Conservation (phyloP, 2,329 filamentous ascomycete genomes). For the Xylaria hypoxylon region DNA sequence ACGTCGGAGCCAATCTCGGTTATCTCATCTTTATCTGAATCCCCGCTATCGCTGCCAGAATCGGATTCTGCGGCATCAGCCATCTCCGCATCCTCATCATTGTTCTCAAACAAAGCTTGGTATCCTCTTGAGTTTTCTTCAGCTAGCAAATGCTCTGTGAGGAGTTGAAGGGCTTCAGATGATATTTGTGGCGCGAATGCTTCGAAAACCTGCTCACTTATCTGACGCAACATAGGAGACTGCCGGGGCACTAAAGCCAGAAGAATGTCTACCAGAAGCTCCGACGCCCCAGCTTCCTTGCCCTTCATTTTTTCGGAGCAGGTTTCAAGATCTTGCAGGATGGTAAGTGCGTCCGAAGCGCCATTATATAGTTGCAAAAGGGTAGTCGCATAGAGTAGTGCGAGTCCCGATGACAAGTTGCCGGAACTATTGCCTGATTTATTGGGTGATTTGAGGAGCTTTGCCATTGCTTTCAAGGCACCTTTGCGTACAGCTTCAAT, state of each 20-base stretch:
- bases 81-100: conserved; percentile 70
- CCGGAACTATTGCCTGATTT: conserved; percentile 54
- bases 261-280: conserved; percentile 86
- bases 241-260: conserved; percentile 90
- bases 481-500: conserved; percentile 64
- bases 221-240: conserved; percentile 84
- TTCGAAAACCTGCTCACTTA: conserved; percentile 88
- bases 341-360: conserved; percentile 84
- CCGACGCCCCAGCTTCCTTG: conserved; percentile 69
- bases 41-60: conserved; percentile 56
- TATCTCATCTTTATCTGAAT: conserved; percentile 57
- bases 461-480: conserved; percentile 64
- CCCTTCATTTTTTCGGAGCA: conserved; percentile 76
- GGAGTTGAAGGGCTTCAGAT: conserved; percentile 73
- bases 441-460: conserved; percentile 59
- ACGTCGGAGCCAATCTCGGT: conserved; percentile 56
- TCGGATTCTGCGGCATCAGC: conserved; percentile 57
- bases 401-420: conserved; percentile 70
- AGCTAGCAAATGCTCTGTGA: conserved; percentile 76
- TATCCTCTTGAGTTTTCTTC: conserved; percentile 87
- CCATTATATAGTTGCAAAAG: conserved; percentile 92
- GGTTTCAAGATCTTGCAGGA: conserved; percentile 83
- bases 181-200: conserved; percentile 83
- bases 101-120: conserved; percentile 83
- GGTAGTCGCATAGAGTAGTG: conserved; percentile 84